Percentiles rank a stretch among this genome's conserved stretches.
These are phyloP conservation scores for Ustilago bromivora DNA, from an alignment of 1,284 basidiomycete species.

Conservation along the genomic window DNA sequence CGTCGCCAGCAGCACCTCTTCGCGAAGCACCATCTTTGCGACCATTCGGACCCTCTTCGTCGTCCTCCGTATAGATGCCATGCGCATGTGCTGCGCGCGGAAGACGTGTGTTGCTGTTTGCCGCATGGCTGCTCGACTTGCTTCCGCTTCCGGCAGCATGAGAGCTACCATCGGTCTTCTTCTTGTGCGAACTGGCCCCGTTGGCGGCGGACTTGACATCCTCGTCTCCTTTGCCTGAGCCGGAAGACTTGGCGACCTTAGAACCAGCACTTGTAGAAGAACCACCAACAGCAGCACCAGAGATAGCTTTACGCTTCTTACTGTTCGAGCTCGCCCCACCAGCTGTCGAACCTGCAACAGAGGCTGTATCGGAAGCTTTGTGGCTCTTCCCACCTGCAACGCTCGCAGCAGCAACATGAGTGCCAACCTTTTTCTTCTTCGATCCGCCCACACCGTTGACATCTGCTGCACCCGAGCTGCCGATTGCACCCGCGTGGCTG, in stretches of 20 bases:
- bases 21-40: constrained; percentile 34
- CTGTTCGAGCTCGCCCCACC: constrained; percentile 23
- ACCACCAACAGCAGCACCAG: constrained; percentile 24
- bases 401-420: constrained; percentile 20
- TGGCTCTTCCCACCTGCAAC: constrained; percentile 38
- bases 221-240: constrained; percentile 40
- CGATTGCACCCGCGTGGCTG: constrained; percentile 6
- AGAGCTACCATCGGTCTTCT: constrained; percentile 28
- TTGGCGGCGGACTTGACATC: constrained; percentile 49
- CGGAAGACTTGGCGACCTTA: constrained; percentile 42
- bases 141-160: constrained; percentile 15
- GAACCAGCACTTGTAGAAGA: constrained; percentile 9
- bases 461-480: constrained; percentile 11
- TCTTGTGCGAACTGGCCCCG: constrained; percentile 41
- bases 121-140: constrained; percentile 16
- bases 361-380: constrained; percentile 29
- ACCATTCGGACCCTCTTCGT: constrained; percentile 36
- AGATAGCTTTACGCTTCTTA: constrained; percentile 52
- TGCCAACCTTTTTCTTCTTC: constrained; percentile 51
- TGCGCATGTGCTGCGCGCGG: constrained; percentile 49
- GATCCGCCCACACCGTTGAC: constrained; percentile 23
- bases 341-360: constrained; percentile 26
- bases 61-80: constrained; percentile 44
- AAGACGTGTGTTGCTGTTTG: constrained; percentile 44
- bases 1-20: constrained; percentile 21